Base-by-base conservation (phyloP, 768 basidiomycete species). In the Pleurotus eryngii region DNA sequence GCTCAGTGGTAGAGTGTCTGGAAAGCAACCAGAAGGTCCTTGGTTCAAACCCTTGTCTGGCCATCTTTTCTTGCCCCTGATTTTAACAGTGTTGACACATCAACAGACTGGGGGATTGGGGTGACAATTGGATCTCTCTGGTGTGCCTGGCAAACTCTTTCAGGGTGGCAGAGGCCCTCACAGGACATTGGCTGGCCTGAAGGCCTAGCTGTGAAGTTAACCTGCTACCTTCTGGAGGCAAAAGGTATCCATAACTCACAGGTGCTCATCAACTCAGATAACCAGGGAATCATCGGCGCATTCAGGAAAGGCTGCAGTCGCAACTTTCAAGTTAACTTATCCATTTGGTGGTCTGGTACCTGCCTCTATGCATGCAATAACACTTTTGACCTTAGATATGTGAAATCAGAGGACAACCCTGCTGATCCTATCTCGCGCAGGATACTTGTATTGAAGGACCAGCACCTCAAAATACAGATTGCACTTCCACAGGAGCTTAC, bases 281-380 rank as follows among this genome's bases (percentile, higher is more conserved):
- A 74, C 58, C 48, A 69, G 48, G 74, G 72, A 8, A 65, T 67
- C 0, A 74, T 77, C 20, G 68, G 68, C 3, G 65, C 72, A 4
- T 65, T 70, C 38, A 54, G 48, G 4, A 71, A 71, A 35, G 73
- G 73, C 0, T 65, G 66, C 7, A 64, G 70, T 35, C 54, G 61
- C 0, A 75, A 75, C 49, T 53, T 49, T 8, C 61, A 69, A 22
- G 66, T 70, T 24, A 74, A 76, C 42, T 40, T 67, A 0, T 64
- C 68, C 11, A 61, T 73, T 14, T 55, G 67, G 11, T 63, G 67
- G 12, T 40, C 64, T 6, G 30, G 39, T 1, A 27, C 43, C 12
- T 8, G 60, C 17, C 54, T 65, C 3, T 54, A 56, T 9, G 46
- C 63, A 0, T 56, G 55, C 5, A 60, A 65, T 43, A 55, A 70